Percentiles rank a stretch among this genome's conserved stretches.
Evolutionary conservation across 495 filamentous ascomycete genomes (phyloP).

Genomic region (Penicillium bovifimosum): DNA sequence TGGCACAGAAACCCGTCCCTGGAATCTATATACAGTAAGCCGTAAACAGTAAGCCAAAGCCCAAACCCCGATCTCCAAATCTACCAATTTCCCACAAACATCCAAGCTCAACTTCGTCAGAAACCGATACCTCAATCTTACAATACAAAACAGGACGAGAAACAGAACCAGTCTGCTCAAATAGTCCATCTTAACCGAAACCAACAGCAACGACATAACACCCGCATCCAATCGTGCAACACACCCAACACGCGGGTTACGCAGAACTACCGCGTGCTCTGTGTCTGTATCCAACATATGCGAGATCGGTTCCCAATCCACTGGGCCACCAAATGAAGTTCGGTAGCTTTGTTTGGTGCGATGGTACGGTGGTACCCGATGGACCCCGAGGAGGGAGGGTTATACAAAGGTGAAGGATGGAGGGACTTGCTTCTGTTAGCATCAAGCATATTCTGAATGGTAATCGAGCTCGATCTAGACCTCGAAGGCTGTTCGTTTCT

Average conservation of each 20-base stretch:
- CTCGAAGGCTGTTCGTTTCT: too few species aligned
- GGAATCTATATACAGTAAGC: neutral
- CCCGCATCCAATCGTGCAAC: neutral
- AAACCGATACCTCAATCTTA: too few species aligned
- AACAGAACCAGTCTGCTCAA: neutral
- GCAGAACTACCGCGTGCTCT: neutral
- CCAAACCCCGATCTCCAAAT: neutral
- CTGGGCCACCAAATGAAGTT: neutral
- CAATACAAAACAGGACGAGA: too few species aligned
- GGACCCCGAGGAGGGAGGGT: neutral
- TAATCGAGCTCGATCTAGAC: too few species aligned
- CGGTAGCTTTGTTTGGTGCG: neutral
- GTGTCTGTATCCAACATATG: neutral
- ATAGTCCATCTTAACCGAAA: neutral
- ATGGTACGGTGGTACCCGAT: neutral
- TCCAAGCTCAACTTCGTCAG: too few species aligned
- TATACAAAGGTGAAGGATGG: too few species aligned
- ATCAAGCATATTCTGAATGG: too few species aligned
- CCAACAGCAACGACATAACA: neutral
- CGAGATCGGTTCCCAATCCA: conserved; percentile 4
- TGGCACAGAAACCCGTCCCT: neutral
- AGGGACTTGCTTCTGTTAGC: too few species aligned
- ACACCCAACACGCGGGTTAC: neutral
- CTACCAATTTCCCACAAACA: too few species aligned
- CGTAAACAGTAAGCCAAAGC: neutral